Evolutionary conservation across 176 grass and related monocot genomes (phyloP), one percentile per base, ranked within the genome.

Genomic region (Oryza officinalis): DNA sequence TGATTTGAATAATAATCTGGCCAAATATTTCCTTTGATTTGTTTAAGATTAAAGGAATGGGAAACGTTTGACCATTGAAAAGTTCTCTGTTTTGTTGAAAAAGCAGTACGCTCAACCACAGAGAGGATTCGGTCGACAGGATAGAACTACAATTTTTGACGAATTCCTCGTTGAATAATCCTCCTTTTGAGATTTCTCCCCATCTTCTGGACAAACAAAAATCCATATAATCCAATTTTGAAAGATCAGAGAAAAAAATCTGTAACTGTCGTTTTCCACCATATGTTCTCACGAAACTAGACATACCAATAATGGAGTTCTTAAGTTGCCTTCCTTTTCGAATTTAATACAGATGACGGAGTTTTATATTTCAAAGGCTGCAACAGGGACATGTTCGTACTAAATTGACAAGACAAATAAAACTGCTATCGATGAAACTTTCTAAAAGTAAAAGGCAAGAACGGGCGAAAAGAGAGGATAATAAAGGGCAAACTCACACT

Each of bases 111-210:
- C n/a, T 64, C 31, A n/a, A 83, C 27, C 63, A 2, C 27, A 45
- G 28, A 41, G 13, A 49, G 72, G 72, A 85, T 81, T 65, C 54
- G 72, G 65, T 71, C 14, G 43, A 43, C 60, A 49, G 63, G 72
- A 77, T 30, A 81, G 28, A 76, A 35, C 18, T 71, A 23, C 8
- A 65, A 65, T 10, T 61, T 76, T 72, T 63, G 77, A 81, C 65
- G 12, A 44, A 78, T 77, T 89, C 83, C 57, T 33, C 26, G 54
- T 86, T 77, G 79, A 82, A 78, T 60, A 77, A 72, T 86, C 30
- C 10, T 60, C 65, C 18, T 81, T 75, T 78, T 57, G 20, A 27
- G 13, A 65, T 77, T 72, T 89, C 60, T 66, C 50, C 5, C 77
- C 50, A 11, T 65, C 52, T 89, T 46, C 76, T 65, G 43, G 31